Evolutionary conservation across 2,329 filamentous ascomycete species (phyloP), one percentile per base, ranked within the genome.

Genomic region (Clarireedia paspali): DNA sequence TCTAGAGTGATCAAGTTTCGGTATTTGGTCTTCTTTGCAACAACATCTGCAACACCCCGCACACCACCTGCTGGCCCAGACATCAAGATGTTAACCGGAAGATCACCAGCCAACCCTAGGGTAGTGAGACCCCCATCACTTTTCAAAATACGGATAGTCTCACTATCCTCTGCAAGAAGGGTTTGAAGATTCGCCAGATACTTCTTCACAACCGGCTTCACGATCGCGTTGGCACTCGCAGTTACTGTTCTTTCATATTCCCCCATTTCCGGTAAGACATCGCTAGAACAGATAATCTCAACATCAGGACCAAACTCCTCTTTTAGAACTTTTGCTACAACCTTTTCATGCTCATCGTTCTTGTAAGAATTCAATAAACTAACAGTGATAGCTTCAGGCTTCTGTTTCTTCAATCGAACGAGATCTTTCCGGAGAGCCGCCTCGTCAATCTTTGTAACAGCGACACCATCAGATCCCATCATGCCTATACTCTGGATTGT

Each of bases 101-200:
- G 10, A 36, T 47, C 40, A 17, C 50, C 40, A 26, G 42, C 27
- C 27, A 53, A 17, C 14, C 36, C 40, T 12, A 53, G 38, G 14
- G 34, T 53, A 9, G 51, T 47, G 36, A 53, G 51, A 30, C 51
- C 51, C 10, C 44, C 51, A 53, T 53, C 51, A 26, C 51, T 53
- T 30, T 53, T 53, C 9, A 53, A 12, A 15, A 53, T 53, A 7
- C 51, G 44, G 39, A 53, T 53, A 7, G 23, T 47, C 34, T 53
- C 34, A 17, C 44, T 47, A 48, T 53, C 44, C n/a, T 47, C 23
- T 10, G n/a, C 15, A 40, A 53, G 44, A 26, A 53, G 44, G 1
- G 4, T 47, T n/a, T 47, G 51, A 5, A 53, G 44, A 36, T 53
- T 53, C 6, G 23, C 27, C 6, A 47, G n/a, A 6, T 53, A 53